A percentile compares a stretch with the other conserved stretches of the same genome.
Evolutionary conservation across 1,139 yeast species (phyloP).

Genomic region (Candida dubliniensis): DNA sequence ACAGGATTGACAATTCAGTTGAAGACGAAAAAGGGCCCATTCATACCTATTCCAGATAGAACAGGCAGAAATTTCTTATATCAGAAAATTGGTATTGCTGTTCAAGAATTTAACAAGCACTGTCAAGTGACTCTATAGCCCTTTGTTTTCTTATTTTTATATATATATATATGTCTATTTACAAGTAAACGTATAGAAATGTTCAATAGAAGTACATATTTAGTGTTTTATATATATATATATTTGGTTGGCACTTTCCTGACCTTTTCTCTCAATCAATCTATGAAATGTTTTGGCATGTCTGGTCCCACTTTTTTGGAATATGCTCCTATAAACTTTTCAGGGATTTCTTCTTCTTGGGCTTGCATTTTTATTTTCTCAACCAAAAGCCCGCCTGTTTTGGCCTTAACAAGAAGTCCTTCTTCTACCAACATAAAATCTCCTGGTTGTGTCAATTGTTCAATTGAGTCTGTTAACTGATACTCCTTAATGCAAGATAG

Average conservation of each 20-base stretch:
- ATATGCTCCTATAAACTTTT: constrained; percentile 10
- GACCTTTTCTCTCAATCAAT: neutral
- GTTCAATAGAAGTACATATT: neutral
- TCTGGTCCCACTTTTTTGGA: constrained; percentile 13
- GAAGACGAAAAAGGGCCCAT: constrained; percentile 62
- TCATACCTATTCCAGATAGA: constrained; percentile 77
- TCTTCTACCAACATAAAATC: constrained; percentile 31
- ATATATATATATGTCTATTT: constrained; percentile 3
- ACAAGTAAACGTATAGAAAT: neutral
- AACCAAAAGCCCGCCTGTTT: constrained; percentile 41
- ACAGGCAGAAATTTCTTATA: constrained; percentile 67
- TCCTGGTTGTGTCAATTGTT: constrained; percentile 34
- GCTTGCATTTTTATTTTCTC: constrained; percentile 54
- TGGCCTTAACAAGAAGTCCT: constrained; percentile 40
- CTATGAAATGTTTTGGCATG: constrained; percentile 13
- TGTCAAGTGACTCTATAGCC: constrained; percentile 42
- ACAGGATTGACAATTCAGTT: constrained; percentile 75
- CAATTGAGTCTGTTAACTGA: neutral
- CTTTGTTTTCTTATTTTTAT: constrained; percentile 2
- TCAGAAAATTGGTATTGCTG: constrained; percentile 77
- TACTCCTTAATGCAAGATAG: constrained; percentile 33
- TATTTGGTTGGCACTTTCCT: neutral
- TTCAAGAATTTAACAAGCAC: constrained; percentile 69
- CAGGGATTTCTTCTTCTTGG: constrained; percentile 45
- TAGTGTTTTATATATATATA: constrained; percentile 1